Base-by-base conservation (phyloP, 1,284 basidiomycete species). In the Volvariella surrecta region DNA sequence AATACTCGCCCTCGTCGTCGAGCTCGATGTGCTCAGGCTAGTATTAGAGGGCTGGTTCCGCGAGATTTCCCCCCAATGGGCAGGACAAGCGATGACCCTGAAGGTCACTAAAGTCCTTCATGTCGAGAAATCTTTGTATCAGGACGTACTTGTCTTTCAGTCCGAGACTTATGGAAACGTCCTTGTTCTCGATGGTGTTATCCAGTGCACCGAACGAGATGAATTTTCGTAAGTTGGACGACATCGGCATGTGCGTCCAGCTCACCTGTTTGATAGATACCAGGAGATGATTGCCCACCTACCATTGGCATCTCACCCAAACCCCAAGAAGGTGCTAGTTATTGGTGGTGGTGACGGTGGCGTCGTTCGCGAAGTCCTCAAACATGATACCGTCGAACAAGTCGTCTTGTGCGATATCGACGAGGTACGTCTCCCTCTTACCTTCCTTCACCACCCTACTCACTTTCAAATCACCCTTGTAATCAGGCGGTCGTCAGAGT, bases 201-300 rank as follows among this genome's bases (percentile, higher is more conserved):
- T 99, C 54, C 95, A 99, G 64, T 91, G 87, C 67, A 95, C 94
- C 2, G 95, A 99, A 70, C 83, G 94, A 43, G 95, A 98, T 62
- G 95, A 99, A 66, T 99, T 98, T 65, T 92, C 93, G 82, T 96
- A 65, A 56, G 86, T 19, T 32, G 17, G 17, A 18, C 35, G 19
- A 19, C 11, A 34, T 34, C 16, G 4, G 30, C n/a, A 15, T 24
- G 16, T 4, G 10, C n/a, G 38, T 24, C 20, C 22, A n/a, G 32
- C 10, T 24, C 40, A 37, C 21, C 40, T 43, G 18, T 31, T 44
- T 24, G 19, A 15, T 32, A 93, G 89, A n/a, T 98, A 98, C 68
- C 96, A 99, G 64, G 95, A 99, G 71, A 98, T 99, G 95, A 99
- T 99, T 57, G 79, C 95, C 15, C 94, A 98, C 68, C 71, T 99